These are phyloP conservation scores for Sugiyamaella xylanicola DNA, from an alignment of 1,139 yeast species.

Conservation along the genomic window DNA sequence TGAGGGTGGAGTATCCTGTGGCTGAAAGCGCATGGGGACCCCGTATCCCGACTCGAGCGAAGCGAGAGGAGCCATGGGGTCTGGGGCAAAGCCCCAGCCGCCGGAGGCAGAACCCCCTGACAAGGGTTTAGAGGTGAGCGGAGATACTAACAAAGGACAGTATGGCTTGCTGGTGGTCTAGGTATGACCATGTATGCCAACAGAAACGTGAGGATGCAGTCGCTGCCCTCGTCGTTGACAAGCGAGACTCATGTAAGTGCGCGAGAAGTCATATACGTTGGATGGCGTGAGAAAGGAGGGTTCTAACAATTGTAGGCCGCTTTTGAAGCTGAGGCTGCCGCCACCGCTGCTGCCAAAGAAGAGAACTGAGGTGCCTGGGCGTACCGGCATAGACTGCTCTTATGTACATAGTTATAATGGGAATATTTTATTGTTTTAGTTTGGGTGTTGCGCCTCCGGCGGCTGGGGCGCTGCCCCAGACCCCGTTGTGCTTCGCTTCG, in stretches of 20 bases:
- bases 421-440: no score
- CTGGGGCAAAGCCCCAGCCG: constrained; percentile 1
- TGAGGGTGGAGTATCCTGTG: no score
- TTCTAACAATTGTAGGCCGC: constrained; percentile 23
- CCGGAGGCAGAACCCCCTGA: not conserved
- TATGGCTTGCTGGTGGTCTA: constrained; percentile 61
- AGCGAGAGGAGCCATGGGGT: constrained; percentile 1
- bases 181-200: constrained; percentile 63
- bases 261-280: not conserved
- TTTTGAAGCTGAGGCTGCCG: constrained; percentile 18
- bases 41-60: not conserved
- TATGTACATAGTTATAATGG: constrained; percentile 15
- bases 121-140: no score
- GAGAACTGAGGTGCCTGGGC: constrained; percentile 12
- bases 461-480: not conserved
- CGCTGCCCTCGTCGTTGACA: constrained; percentile 21
- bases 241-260: constrained; percentile 21
- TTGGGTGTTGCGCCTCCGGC: not conserved
- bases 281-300: constrained; percentile 10
- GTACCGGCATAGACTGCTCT: not conserved
- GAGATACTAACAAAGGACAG: constrained; percentile 23
- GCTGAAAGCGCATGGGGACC: no score
- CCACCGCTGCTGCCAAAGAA: constrained; percentile 17
- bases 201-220: constrained; percentile 31
- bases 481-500: not conserved